Evolutionary conservation across 805 yeast genomes (phyloP).

Genomic region (Candida qinlingensis): DNA sequence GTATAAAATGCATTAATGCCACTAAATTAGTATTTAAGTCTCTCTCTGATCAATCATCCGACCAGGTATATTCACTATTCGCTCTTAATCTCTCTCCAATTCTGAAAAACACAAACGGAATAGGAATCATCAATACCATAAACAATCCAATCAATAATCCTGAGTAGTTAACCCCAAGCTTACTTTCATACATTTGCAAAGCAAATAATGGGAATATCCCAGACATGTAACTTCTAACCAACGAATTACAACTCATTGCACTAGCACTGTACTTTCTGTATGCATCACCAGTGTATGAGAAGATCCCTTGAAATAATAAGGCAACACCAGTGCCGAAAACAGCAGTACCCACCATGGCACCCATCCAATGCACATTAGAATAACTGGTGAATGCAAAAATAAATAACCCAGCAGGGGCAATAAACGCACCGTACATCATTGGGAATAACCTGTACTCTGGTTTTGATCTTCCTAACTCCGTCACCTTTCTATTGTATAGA

Average conservation of each 20-base stretch:
- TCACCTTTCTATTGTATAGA: slow-evolving; percentile 37
- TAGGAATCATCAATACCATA: slow-evolving; percentile 44
- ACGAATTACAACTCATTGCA: slow-evolving; percentile 45
- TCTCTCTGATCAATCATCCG: slow-evolving; percentile 1
- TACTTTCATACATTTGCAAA: slow-evolving; percentile 45
- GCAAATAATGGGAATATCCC: slow-evolving; percentile 57
- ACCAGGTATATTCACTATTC: slow-evolving; percentile 45
- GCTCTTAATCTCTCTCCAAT: slow-evolving; percentile 40
- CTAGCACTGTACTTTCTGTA: slow-evolving; percentile 51
- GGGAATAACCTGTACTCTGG: slow-evolving; percentile 61
- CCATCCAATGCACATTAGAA: slow-evolving; percentile 62
- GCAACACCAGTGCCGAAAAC: slow-evolving; percentile 69
- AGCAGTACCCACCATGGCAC: slow-evolving; percentile 65
- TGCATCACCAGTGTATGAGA: slow-evolving; percentile 61
- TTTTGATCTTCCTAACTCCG: slow-evolving; percentile 38
- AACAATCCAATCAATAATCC: slow-evolving; percentile 45
- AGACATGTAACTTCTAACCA: slow-evolving; percentile 48
- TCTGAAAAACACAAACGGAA: slow-evolving; percentile 48
- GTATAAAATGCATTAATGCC: too few relatives aligned
- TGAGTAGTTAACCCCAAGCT: slow-evolving; percentile 56
- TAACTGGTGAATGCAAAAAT: slow-evolving; percentile 76
- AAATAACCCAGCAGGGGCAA: slow-evolving; percentile 60
- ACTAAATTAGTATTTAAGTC: too few relatives aligned
- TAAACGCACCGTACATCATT: slow-evolving; percentile 60
- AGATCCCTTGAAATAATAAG: slow-evolving; percentile 59